Conservation (phyloP, 108 stramenopile genomes). For the Craspedostauros australis region DNA sequence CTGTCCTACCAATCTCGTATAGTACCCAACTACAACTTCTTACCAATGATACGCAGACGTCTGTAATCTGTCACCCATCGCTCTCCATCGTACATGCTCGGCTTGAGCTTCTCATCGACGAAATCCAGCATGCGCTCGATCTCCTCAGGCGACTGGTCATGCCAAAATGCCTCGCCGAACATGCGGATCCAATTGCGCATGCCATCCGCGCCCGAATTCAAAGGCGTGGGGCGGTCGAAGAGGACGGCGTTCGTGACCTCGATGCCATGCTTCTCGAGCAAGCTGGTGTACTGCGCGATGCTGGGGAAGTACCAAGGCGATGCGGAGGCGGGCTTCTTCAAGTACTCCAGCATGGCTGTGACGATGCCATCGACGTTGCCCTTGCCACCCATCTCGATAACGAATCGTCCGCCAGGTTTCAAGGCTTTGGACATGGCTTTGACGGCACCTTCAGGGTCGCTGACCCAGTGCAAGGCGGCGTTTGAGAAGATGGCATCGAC, state of each 20-base stretch:
- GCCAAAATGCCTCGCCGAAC: constrained; percentile 26
- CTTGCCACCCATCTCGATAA: constrained; percentile 52
- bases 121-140: constrained; percentile 8
- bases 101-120: constrained; percentile 6
- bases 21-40: constrained; percentile 3
- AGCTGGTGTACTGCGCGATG: constrained; percentile 21
- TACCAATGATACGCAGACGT: constrained; percentile 26
- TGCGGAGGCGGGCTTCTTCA: neutral
- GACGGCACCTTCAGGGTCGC: constrained; percentile 26
- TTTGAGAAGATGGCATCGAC: constrained; percentile 51
- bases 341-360: constrained; percentile 9
- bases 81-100: neutral
- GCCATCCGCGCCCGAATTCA: constrained; percentile 20
- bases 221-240: constrained; percentile 25
- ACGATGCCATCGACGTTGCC: constrained; percentile 41
- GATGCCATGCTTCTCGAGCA: constrained; percentile 34
- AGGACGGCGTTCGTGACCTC: constrained; percentile 17
- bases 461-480: constrained; percentile 56
- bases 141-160: neutral
- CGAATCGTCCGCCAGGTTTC: constrained; percentile 43
- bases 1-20: too few relatives aligned
- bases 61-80: constrained; percentile 37
- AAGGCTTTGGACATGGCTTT: constrained; percentile 14
- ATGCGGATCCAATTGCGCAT: constrained; percentile 29
- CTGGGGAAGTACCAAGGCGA: constrained; percentile 37